Conservation (phyloP, 139 green algal species). For the Ulvella scutata region DNA sequence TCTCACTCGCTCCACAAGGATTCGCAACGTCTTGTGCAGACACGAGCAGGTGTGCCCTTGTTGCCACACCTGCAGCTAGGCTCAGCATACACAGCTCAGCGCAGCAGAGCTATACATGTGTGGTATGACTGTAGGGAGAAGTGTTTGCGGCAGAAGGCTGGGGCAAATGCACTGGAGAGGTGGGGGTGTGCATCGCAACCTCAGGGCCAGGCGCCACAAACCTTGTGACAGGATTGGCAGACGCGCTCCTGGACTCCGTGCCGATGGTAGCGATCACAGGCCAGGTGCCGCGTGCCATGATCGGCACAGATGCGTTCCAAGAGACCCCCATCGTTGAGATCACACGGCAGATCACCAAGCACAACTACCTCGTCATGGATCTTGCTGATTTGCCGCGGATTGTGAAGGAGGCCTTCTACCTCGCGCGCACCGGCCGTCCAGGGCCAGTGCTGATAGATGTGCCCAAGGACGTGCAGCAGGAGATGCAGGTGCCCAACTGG, state of each 20-base stretch:
- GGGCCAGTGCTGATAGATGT: constrained; percentile 94
- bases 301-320: constrained; percentile 92
- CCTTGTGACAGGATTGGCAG: constrained; percentile 94
- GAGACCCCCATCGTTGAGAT: constrained; percentile 99
- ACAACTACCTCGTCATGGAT: constrained; percentile 99
- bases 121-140: constrained; percentile 60
- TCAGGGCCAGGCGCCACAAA: constrained; percentile 95
- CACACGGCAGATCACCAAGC: constrained; percentile 97
- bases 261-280: constrained; percentile 98
- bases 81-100: neutral
- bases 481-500: constrained; percentile 84
- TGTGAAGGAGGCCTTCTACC: constrained; percentile 93
- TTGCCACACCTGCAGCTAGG: neutral
- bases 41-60: constrained; percentile 79
- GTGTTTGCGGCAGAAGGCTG: constrained; percentile 99
- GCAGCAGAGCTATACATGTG: neutral
- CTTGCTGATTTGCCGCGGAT: constrained; percentile 88
- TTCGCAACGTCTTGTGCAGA: constrained; percentile 92
- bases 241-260: constrained; percentile 94
- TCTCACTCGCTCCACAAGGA: constrained; percentile 70
- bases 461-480: constrained; percentile 98
- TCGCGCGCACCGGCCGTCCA: constrained; percentile 79
- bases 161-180: constrained; percentile 82
- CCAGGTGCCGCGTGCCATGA: constrained; percentile 76
- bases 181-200: constrained; percentile 98